Evolutionary conservation across 257 asterid genomes (phyloP), one percentile per base, ranked within the genome.

Genomic region (Asclepias syriaca): DNA sequence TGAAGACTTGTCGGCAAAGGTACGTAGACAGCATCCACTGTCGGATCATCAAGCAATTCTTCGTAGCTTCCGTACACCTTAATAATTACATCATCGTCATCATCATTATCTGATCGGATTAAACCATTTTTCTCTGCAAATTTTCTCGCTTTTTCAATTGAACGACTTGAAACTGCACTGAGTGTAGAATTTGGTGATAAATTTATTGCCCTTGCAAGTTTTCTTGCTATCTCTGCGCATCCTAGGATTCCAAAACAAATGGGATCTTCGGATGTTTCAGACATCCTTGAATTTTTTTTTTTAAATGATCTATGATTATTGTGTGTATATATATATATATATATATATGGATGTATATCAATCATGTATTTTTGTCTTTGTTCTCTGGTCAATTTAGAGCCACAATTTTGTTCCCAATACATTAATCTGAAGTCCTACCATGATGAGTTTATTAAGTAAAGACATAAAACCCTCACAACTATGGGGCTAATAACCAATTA

Each of bases 1-100:
- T 91, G 97, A 66, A 89, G 82, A 45, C 84, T 85, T 49, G 96
- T 91, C 8, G 97, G 96, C 54, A 91, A 72, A 18, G 97, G 97
- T 93, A 91, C 70, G 59, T 89, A 91, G 45, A 91, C 95, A 21
- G 87, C 95, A 70, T 91, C 97, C 6, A 89, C 93, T 6, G 8
- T 71, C 63, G 89, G 89, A 77, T 91, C 97, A 56, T 85, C 89
- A 58, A 91, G 85, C 43, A 91, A 64, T 51, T 85, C 93, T 12
- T 65, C 78, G 74, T 91, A 91, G 76, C 74, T 83, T 1, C 90
- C 96, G 18, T 83, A 87, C 29, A 87, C 76, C 85, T 84, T 89
- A 12, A 88, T 1, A 0, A 43, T 34, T 34, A 34, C 39, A 34
- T 34, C 82, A 5, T 64, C 54, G 29, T 77, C 39, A 34, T 34